A percentile compares a stretch with the other conserved stretches of the same genome.
Evolutionary conservation across 108 stramenopile species (phyloP).

Genomic region (Phaeodactylum tricornutum): DNA sequence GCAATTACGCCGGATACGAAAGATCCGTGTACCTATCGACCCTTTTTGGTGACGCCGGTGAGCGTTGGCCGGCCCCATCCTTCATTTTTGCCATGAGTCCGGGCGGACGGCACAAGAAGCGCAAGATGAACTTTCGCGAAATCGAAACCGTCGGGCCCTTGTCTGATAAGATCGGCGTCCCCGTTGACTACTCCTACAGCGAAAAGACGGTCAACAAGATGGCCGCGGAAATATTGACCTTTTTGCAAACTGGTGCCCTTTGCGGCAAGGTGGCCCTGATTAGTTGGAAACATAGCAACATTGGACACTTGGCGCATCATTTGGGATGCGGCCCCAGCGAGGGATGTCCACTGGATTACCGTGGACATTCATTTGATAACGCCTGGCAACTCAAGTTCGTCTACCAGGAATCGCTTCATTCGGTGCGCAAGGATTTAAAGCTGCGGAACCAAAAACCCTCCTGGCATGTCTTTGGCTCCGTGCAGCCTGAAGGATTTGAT

Average conservation of each 20-base stretch:
- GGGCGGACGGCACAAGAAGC: slow-evolving; percentile 4
- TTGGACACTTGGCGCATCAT: slow-evolving; percentile 14
- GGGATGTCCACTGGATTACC: slow-evolving; percentile 23
- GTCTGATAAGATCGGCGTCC: slow-evolving; percentile 8
- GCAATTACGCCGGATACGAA: slow-evolving; percentile 21
- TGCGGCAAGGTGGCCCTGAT: slow-evolving; percentile 27
- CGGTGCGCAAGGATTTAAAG: slow-evolving; percentile 4
- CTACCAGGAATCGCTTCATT: slow-evolving; percentile 1
- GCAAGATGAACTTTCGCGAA: slow-evolving; percentile 22
- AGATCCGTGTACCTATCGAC: slow-evolving; percentile 21
- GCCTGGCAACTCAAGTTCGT: slow-evolving; percentile 24
- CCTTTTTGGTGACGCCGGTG: slow-evolving; percentile 18
- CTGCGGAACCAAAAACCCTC: background rate
- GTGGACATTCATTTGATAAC: slow-evolving; percentile 11
- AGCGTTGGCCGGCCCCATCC: slow-evolving; percentile 23
- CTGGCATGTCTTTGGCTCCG: slow-evolving; percentile 18
- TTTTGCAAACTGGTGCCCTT: slow-evolving; percentile 11
- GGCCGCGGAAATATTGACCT: slow-evolving; percentile 8
- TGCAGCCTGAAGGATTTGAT: slow-evolving; percentile 18
- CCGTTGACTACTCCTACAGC: slow-evolving; percentile 11
- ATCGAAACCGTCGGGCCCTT: slow-evolving; percentile 20
- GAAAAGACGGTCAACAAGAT: slow-evolving; percentile 4
- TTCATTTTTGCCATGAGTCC: slow-evolving; percentile 25
- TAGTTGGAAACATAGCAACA: slow-evolving; percentile 25
- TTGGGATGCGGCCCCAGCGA: slow-evolving; percentile 25